Evolutionary conservation across 176 grass and related monocot genomes (phyloP).

Genomic region (Melocanna baccifera): DNA sequence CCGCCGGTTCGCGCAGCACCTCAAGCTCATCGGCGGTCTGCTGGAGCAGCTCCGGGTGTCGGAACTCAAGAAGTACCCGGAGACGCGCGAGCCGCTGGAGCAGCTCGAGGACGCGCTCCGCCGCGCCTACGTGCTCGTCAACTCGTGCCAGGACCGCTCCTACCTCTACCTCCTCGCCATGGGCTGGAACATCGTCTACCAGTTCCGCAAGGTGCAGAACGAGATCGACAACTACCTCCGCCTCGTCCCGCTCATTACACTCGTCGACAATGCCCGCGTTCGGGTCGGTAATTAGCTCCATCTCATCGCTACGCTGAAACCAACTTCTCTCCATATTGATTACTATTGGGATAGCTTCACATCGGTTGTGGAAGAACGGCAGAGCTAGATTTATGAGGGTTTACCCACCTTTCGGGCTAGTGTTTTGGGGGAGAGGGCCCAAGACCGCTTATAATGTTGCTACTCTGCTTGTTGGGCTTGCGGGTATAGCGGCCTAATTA

Average conservation of each 20-base stretch:
- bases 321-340: not conserved
- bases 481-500: no score
- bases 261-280: conserved; percentile 76
- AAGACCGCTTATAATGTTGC: no score
- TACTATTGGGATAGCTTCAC: no score
- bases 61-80: conserved; percentile 85
- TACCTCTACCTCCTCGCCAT: conserved; percentile 86
- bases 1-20: conserved; percentile 68
- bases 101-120: conserved; percentile 81
- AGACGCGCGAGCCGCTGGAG: conserved; percentile 92
- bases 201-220: conserved; percentile 75
- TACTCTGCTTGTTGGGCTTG: no score
- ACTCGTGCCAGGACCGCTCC: conserved; percentile 73
- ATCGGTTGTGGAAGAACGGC: no score
- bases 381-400: no score
- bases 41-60: conserved; percentile 75
- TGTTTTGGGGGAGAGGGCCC: no score
- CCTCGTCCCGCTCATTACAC: conserved; percentile 87
- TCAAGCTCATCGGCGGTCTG: conserved; percentile 73
- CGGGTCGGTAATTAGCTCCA: conserved; percentile 45
- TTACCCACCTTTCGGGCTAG: no score
- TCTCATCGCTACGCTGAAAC: not conserved
- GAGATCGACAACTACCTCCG: conserved; percentile 93
- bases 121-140: conserved; percentile 53
- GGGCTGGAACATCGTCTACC: conserved; percentile 92